Conservation (phyloP, 2,329 filamentous ascomycete species). For the Penicillium sp. region DNA sequence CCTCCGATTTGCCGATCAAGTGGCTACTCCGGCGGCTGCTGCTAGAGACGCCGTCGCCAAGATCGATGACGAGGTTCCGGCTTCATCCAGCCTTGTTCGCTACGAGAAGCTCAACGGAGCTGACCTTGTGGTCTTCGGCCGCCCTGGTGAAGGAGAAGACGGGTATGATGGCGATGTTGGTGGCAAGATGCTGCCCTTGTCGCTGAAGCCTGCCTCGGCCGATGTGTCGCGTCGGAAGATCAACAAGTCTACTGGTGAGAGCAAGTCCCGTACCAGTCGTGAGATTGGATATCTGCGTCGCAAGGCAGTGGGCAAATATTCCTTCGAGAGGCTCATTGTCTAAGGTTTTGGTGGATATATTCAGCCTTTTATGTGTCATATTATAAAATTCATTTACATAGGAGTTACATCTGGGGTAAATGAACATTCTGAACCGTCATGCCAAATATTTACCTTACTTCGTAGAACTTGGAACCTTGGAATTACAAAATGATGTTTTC, state of each 20-base stretch:
- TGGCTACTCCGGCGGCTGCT: constrained; percentile 15
- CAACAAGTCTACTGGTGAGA: constrained; percentile 62
- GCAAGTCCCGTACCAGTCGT: constrained; percentile 62
- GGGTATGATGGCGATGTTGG: constrained; percentile 29
- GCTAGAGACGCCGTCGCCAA: constrained; percentile 7
- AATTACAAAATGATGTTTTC: too few species aligned
- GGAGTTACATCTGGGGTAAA: neutral
- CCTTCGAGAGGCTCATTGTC: constrained; percentile 69
- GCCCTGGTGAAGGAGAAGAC: constrained; percentile 26
- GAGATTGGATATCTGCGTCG: constrained; percentile 74
- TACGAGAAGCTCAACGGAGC: constrained; percentile 39
- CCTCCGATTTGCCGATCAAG: constrained; percentile 38
- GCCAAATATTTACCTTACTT: neutral
- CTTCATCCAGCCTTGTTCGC: constrained; percentile 27
- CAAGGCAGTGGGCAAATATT: constrained; percentile 76
- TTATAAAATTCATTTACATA: constrained; percentile 17
- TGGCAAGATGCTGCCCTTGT: constrained; percentile 61
- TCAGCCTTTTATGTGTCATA: constrained; percentile 24
- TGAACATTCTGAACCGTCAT: neutral
- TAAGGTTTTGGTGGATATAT: constrained; percentile 34
- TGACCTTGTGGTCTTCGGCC: constrained; percentile 32
- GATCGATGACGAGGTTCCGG: constrained; percentile 11
- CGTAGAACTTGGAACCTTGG: too few species aligned
- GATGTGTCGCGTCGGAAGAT: constrained; percentile 45
- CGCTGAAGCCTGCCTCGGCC: constrained; percentile 56